phyloP scores from a whole-genome alignment of 352 stramenopile genomes.

The Aphanomyces cochlioides region DNA sequence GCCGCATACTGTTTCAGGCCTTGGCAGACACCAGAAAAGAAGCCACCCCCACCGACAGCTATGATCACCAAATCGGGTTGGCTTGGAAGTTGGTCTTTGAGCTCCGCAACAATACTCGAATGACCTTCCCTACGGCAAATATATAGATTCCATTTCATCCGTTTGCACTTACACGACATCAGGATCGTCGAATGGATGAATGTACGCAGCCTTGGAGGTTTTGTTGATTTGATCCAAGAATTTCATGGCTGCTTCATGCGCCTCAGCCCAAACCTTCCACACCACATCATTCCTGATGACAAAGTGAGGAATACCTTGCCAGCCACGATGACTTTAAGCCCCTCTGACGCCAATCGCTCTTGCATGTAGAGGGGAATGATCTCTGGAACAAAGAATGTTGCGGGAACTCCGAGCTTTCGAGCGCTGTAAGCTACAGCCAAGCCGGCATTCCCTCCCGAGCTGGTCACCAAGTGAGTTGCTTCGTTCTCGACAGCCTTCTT shows the following conservation, averaged over 20 bases:
- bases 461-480: conserved; percentile 46
- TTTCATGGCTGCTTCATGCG: conserved; percentile 51
- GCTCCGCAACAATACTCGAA: conserved; percentile 71
- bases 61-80: conserved; percentile 45
- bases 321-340: conserved; percentile 59
- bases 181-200: conserved; percentile 74
- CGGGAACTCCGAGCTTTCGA: conserved; percentile 45
- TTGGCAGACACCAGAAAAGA: conserved; percentile 66
- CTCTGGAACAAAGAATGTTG: conserved; percentile 64
- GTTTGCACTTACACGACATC: conserved; percentile 32
- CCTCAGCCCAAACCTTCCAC: conserved; percentile 66
- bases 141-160: not conserved
- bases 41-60: conserved; percentile 74
- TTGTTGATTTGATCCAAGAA: conserved; percentile 37
- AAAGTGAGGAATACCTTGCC: conserved; percentile 60
- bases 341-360: conserved; percentile 50
- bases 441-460: conserved; percentile 75
- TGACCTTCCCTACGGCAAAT: conserved; percentile 61
- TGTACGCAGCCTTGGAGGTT: conserved; percentile 39
- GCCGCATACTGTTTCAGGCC: conserved; percentile 45
- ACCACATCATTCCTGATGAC: too few relatives aligned
- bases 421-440: conserved; percentile 57
- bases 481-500: conserved; percentile 29
- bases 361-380: conserved; percentile 73
- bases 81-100: conserved; percentile 39